Evolutionary conservation across 176 grass and related monocot species (phyloP).

Genomic region (Avena insularis): DNA sequence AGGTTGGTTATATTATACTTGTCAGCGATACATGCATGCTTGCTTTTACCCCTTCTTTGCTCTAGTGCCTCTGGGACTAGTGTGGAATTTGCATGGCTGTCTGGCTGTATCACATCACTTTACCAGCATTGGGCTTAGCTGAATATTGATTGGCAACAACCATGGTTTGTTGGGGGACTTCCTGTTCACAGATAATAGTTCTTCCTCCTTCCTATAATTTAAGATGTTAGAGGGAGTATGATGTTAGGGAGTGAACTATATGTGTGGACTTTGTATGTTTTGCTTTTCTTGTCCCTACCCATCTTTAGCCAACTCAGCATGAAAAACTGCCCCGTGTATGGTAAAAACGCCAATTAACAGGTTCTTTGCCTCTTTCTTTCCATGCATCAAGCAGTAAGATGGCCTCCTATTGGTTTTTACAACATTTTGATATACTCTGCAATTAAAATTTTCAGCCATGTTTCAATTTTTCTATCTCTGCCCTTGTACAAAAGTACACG

Average conservation of each 20-base stretch:
- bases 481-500: background rate
- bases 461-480: background rate
- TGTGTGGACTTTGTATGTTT: slow-evolving; percentile 31
- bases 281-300: background rate
- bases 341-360: background rate
- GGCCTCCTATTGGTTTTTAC: background rate
- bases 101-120: slow-evolving; percentile 9
- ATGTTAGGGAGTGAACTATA: slow-evolving; percentile 3
- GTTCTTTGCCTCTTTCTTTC: background rate
- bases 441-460: background rate
- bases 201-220: too few relatives aligned
- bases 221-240: background rate
- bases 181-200: background rate
- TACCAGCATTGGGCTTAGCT: background rate
- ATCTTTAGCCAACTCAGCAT: background rate
- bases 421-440: slow-evolving; percentile 6
- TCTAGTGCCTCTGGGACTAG: background rate
- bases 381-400: background rate
- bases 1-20: slow-evolving; percentile 60
- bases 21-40: slow-evolving; percentile 15
- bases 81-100: slow-evolving; percentile 7
- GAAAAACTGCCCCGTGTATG: background rate
- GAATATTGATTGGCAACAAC: background rate
- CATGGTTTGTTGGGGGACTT: background rate
- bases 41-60: background rate